Conservation (phyloP, 148 eudicot species). For the Camellia sinensis region DNA sequence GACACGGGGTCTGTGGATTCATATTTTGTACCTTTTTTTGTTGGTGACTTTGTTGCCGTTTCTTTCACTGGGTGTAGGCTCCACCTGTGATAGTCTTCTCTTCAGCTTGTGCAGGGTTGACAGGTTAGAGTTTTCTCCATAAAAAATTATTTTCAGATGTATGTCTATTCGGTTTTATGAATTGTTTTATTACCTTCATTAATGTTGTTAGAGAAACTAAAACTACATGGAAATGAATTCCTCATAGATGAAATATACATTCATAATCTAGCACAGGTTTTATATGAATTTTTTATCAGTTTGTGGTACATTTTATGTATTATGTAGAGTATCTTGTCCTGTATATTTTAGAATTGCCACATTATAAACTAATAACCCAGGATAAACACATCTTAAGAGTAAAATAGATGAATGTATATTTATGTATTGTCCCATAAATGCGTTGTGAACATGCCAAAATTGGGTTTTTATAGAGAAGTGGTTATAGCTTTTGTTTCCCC, state of each 20-base stretch:
- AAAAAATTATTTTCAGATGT: constrained; percentile 2
- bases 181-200: background rate
- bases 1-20: background rate
- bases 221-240: background rate
- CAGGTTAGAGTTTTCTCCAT: constrained; percentile 44
- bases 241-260: background rate
- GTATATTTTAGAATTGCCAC: background rate
- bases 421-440: too few relatives aligned
- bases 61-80: constrained; percentile 46
- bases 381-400: too few relatives aligned
- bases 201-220: constrained; percentile 29
- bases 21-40: background rate
- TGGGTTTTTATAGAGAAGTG: too few relatives aligned
- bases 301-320: background rate
- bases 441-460: too few relatives aligned
- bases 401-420: too few relatives aligned
- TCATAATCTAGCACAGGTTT: background rate
- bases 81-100: constrained; percentile 94
- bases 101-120: constrained; percentile 90
- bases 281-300: background rate
- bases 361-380: background rate
- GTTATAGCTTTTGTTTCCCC: too few relatives aligned
- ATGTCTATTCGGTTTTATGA: background rate
- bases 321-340: background rate
- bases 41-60: background rate